Percentiles rank a stretch among this genome's conserved stretches.
phyloP scores from a whole-genome alignment of 2,329 filamentous ascomycete species.

The Colletotrichum gigasporum region DNA sequence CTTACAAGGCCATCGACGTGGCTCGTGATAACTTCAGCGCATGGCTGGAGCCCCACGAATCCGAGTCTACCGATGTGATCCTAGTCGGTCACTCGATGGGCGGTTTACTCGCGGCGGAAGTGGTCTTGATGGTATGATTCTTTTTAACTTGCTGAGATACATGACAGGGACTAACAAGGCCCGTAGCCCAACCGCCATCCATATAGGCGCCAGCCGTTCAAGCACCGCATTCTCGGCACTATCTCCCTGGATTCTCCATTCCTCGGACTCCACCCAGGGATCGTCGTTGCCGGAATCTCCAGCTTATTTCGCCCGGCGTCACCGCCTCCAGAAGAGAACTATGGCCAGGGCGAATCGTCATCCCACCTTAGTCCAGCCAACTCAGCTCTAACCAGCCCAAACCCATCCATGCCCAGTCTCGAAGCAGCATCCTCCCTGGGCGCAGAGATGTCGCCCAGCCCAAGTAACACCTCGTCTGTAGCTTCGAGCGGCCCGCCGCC shows the following conservation, averaged over 20 bases:
- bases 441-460: slow-evolving; percentile 31
- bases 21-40: slow-evolving; percentile 84
- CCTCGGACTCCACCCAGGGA: slow-evolving; percentile 87
- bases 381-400: slow-evolving; percentile 33
- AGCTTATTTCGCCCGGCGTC: slow-evolving; percentile 73
- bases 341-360: slow-evolving; percentile 28
- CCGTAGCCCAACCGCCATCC: slow-evolving; percentile 45
- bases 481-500: slow-evolving; percentile 28
- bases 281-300: slow-evolving; percentile 82
- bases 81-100: slow-evolving; percentile 92
- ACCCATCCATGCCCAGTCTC: slow-evolving; percentile 38
- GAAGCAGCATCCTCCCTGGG: slow-evolving; percentile 35
- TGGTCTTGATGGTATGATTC: slow-evolving; percentile 69
- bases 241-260: slow-evolving; percentile 89
- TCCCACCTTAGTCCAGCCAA: slow-evolving; percentile 25
- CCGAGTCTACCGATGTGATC: slow-evolving; percentile 78
- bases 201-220: slow-evolving; percentile 56
- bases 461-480: slow-evolving; percentile 10
- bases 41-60: slow-evolving; percentile 84
- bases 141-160: background rate
- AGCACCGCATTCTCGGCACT: slow-evolving; percentile 81
- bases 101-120: slow-evolving; percentile 82
- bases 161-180: slow-evolving; percentile 9
- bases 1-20: slow-evolving; percentile 75
- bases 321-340: slow-evolving; percentile 37